Conservation (phyloP, 163 green algal genomes). For the Volvox carteri region DNA sequence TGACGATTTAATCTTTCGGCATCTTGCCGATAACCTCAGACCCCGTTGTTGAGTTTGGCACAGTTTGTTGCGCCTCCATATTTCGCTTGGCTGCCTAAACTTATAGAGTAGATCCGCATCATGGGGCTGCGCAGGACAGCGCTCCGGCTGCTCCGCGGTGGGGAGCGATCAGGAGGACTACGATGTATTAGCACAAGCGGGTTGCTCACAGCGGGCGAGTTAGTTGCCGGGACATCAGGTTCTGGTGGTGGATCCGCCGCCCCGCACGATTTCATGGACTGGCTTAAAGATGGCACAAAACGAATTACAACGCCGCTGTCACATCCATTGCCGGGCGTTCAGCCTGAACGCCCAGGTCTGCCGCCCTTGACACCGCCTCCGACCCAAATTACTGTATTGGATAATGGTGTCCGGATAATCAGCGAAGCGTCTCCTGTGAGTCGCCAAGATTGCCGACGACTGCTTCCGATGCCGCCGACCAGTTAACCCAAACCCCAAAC, state of each 20-base stretch:
- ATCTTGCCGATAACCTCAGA: neutral
- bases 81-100: neutral
- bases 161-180: constrained; percentile 5
- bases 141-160: neutral
- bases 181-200: neutral
- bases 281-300: neutral
- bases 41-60: neutral
- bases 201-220: constrained; percentile 16
- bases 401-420: constrained; percentile 81
- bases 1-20: neutral
- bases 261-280: constrained; percentile 20
- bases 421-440: constrained; percentile 72
- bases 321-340: constrained; percentile 74
- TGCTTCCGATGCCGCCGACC: neutral
- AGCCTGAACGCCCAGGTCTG: constrained; percentile 47
- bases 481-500: neutral
- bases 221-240: neutral
- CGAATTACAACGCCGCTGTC: constrained; percentile 78
- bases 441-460: neutral
- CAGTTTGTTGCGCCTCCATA: neutral
- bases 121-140: constrained; percentile 18
- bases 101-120: neutral
- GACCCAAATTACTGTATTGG: constrained; percentile 83
- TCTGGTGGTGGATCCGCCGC: neutral
- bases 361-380: constrained; percentile 56